phyloP scores from a whole-genome alignment of 2,329 filamentous ascomycete genomes.

The Pseudogymnoascus sp. region DNA sequence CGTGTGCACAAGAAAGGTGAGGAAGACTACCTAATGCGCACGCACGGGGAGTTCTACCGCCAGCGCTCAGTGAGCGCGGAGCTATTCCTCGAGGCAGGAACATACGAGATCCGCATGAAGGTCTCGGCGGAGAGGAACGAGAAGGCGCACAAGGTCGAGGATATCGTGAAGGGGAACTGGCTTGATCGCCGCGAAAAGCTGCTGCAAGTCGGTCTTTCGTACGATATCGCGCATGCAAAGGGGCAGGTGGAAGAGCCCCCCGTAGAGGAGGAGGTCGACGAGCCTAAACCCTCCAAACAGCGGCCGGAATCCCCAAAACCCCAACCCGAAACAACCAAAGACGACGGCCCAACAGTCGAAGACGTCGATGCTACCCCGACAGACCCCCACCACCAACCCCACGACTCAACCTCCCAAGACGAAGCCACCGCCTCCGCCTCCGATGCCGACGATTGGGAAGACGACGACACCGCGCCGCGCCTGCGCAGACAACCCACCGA shows the following conservation, averaged over 20 bases:
- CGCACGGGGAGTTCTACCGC: conserved; percentile 45
- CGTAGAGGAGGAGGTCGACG: neutral
- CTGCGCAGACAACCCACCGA: neutral
- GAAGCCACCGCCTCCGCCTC: neutral
- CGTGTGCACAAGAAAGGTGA: conserved; percentile 43
- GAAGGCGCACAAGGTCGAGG: conserved; percentile 38
- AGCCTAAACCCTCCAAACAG: neutral
- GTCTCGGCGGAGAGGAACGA: conserved; percentile 41
- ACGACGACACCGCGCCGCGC: neutral
- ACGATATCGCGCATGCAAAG: conserved; percentile 53
- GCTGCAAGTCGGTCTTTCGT: conserved; percentile 49
- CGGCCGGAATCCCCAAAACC: neutral
- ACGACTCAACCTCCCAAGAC: neutral
- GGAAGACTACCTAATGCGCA: conserved; percentile 51
- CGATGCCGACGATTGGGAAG: neutral
- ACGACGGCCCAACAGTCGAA: neutral
- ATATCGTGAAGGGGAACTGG: conserved; percentile 40
- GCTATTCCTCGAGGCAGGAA: conserved; percentile 46
- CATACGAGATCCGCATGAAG: conserved; percentile 49
- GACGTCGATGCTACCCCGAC: neutral
- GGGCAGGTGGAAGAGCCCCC: conserved; percentile 40
- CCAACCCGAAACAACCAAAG: neutral
- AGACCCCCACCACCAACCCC: neutral
- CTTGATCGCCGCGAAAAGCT: conserved; percentile 45
- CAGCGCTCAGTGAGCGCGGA: conserved; percentile 50